phyloP scores from a whole-genome alignment of 2,329 filamentous ascomycete species.

The Stagonosporopsis rhizophila region DNA sequence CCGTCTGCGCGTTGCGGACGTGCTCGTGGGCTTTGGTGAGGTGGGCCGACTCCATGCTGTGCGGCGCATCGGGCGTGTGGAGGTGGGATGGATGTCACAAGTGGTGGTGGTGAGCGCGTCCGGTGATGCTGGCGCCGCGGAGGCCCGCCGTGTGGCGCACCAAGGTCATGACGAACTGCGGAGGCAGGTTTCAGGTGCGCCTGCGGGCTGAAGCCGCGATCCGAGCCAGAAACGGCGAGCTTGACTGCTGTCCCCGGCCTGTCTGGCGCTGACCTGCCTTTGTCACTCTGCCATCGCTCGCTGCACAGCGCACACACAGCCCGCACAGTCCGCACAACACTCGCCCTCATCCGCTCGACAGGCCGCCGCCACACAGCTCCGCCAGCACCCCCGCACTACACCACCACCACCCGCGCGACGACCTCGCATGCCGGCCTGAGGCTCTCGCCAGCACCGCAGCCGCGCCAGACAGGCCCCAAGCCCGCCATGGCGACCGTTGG shows the following conservation, averaged over 20 bases:
- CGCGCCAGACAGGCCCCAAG: too few species aligned
- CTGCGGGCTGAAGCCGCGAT: background rate
- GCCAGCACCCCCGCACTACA: too few species aligned
- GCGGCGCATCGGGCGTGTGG: background rate
- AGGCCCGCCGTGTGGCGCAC: too few species aligned
- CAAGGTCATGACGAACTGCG: conserved; percentile 10
- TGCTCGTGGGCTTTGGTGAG: conserved; percentile 85
- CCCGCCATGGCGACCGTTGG: conserved; percentile 34
- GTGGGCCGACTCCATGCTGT: conserved; percentile 72
- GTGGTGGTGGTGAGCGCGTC: background rate
- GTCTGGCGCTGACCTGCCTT: background rate
- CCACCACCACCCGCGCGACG: too few species aligned
- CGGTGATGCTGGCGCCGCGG: background rate
- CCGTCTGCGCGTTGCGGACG: conserved; percentile 80
- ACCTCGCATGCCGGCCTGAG: too few species aligned
- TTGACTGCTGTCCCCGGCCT: background rate
- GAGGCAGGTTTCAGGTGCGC: conserved; percentile 15
- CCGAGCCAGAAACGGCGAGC: background rate
- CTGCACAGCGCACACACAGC: too few species aligned
- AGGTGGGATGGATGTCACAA: too few species aligned
- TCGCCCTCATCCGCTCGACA: background rate
- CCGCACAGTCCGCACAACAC: too few species aligned
- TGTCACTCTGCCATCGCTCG: too few species aligned
- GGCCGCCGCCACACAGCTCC: too few species aligned
- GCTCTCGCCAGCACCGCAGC: background rate